phyloP scores from a whole-genome alignment of 2,329 filamentous ascomycete species.

The Pyricularia sp. region DNA sequence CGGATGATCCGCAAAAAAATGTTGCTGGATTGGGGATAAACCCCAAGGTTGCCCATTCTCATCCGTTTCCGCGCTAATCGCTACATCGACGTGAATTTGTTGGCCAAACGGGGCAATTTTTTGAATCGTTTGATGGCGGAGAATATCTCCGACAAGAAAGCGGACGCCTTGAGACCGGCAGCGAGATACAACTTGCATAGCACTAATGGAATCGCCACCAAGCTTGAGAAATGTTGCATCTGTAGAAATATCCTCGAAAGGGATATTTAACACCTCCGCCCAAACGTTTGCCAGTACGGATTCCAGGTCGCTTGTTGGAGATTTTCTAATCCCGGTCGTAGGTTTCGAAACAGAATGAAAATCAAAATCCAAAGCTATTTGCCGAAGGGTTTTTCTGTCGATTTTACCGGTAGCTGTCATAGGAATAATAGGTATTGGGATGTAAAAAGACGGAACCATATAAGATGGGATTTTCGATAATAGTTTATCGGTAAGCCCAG shows the following conservation, averaged over 20 bases:
- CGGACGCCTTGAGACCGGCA: not conserved
- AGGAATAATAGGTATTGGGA: constrained; percentile 12
- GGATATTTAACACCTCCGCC: not conserved
- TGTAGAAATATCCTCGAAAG: not conserved
- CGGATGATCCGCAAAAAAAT: not conserved
- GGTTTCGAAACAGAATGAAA: not conserved
- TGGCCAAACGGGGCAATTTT: not conserved
- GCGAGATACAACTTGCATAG: not conserved
- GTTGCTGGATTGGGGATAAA: not conserved
- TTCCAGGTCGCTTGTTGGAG: not conserved
- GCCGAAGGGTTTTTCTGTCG: constrained; percentile 6
- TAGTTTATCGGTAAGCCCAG: not conserved
- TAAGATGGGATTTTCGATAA: constrained; percentile 12
- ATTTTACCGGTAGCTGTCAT: constrained; percentile 17
- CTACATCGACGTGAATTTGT: not conserved
- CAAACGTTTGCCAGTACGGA: not conserved
- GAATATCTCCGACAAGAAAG: not conserved
- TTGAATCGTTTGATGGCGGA: not conserved
- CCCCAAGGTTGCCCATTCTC: not conserved
- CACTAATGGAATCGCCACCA: constrained; percentile 1
- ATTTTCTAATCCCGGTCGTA: not conserved
- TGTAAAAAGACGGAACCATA: constrained; percentile 16
- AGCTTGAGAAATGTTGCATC: not conserved
- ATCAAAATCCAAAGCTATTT: not conserved
- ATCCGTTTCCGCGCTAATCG: not conserved